Evolutionary conservation across 73 alveolate species (phyloP).

Genomic region (Paramecium octaurelia): DNA sequence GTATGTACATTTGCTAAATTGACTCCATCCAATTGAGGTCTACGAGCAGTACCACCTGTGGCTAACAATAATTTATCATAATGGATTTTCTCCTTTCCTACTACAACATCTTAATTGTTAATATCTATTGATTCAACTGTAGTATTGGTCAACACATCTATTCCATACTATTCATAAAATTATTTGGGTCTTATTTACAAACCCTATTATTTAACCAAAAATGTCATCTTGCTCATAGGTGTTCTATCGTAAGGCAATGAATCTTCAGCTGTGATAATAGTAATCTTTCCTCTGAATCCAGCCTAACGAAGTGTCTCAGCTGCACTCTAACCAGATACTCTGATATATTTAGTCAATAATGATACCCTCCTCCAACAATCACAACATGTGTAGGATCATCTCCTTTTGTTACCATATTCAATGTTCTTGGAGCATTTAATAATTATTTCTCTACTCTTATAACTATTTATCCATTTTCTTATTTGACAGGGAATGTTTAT

Average conservation of each 20-base stretch:
- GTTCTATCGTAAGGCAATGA: conserved; percentile 87
- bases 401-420: conserved; percentile 81
- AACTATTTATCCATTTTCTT: conserved; percentile 71
- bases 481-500: conserved; percentile 74
- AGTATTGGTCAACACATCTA: conserved; percentile 60
- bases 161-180: conserved; percentile 68
- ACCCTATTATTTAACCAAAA: conserved; percentile 59
- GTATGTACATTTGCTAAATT: conserved; percentile 70
- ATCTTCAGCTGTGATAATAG: conserved; percentile 77
- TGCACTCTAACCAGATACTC: conserved; percentile 87
- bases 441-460: conserved; percentile 72
- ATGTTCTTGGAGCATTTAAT: conserved; percentile 54
- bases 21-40: conserved; percentile 69
- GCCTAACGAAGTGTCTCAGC: conserved; percentile 90
- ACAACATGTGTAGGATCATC: conserved; percentile 71
- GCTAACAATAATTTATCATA: conserved; percentile 86
- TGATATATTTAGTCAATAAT: background rate
- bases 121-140: conserved; percentile 67
- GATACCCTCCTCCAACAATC: conserved; percentile 90
- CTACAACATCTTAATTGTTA: conserved; percentile 54
- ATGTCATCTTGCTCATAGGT: conserved; percentile 65
- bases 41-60: conserved; percentile 76
- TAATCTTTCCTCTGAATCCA: conserved; percentile 82
- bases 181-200: conserved; percentile 56
- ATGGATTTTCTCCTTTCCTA: conserved; percentile 54